phyloP scores from a whole-genome alignment of 139 green algal genomes.

The Astrephomene gubernaculifera region DNA sequence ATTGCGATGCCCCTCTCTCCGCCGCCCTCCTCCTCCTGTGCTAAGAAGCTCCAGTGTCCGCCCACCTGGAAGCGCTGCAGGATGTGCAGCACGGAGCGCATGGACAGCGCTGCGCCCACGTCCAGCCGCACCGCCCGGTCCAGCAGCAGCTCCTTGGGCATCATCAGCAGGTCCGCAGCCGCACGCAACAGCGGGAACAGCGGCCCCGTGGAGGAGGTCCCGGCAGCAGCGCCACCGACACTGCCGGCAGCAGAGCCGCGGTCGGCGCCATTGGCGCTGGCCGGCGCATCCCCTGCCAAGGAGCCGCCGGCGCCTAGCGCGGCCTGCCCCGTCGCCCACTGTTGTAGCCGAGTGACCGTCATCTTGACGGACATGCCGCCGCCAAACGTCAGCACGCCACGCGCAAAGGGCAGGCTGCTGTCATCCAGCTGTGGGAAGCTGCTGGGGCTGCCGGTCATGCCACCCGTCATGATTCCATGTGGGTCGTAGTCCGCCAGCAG shows the following conservation, averaged over 20 bases:
- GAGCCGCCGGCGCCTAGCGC: constrained; percentile 1
- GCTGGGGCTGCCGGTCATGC: neutral
- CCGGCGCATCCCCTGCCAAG: neutral
- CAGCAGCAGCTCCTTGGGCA: constrained; percentile 77
- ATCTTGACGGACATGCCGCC: constrained; percentile 83
- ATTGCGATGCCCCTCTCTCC: too few relatives aligned
- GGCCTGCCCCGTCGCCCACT: constrained; percentile 54
- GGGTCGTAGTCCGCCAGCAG: constrained; percentile 45
- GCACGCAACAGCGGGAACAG: constrained; percentile 82
- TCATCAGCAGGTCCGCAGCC: constrained; percentile 88
- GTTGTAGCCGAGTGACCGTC: constrained; percentile 66
- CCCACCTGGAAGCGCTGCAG: constrained; percentile 68
- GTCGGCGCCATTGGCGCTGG: neutral
- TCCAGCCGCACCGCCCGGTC: constrained; percentile 44
- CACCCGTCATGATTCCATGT: neutral
- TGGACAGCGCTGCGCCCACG: constrained; percentile 58
- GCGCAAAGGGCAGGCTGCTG: constrained; percentile 71
- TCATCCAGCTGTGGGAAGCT: constrained; percentile 57
- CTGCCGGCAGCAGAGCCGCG: neutral
- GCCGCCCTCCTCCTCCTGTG: too few relatives aligned
- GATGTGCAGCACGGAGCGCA: constrained; percentile 68
- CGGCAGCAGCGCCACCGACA: constrained; percentile 2
- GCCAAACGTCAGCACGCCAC: constrained; percentile 76
- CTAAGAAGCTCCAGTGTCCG: too few relatives aligned
- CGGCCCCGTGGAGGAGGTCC: constrained; percentile 16